Evolutionary conservation across 2,329 filamentous ascomycete genomes (phyloP), one percentile per base, ranked within the genome.

Genomic region (Gnomoniopsis smithogilvyi): DNA sequence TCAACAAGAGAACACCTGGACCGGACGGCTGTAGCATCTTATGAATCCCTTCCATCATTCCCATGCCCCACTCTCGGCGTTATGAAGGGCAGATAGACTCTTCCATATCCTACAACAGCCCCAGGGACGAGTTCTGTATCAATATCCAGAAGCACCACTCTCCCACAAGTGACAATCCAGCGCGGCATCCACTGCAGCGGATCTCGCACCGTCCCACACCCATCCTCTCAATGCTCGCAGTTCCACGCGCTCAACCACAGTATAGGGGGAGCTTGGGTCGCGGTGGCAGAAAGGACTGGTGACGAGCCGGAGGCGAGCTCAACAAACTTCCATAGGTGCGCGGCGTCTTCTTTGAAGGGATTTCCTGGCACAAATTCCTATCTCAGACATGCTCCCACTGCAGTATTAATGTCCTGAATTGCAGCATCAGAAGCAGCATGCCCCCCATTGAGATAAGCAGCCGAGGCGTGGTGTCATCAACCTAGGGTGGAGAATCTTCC

Each of bases 61-160:
- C 54, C 12, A 24, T 58, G 59, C 59, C 59, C 59, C 55, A 60
- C 59, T 54, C 59, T 60, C 59, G 47, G 59, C 59, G 41, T 60
- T 60, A 54, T 51, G 59, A 60, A 49, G 59, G 59, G 59, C 59
- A 47, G 50, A 50, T 47, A 51, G 49, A 21, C 21, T n/a, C 26
- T 50, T 12, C 21, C 14, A 41, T 41, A 57, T 60, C 54, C 56
- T 54, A 19, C 59, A 51, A 60, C 54, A 36, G 6, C 46, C 34
- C 34, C 45, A 19, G 56, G 38, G 54, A 54, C 54, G 19, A 55
- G 14, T 11, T 22, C 19, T 46, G 43, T 41, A 41, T 41, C 15
- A 41, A 15, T 6, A 15, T 15, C 38, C 19, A 19, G 19, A 45
- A 30, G 49, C 49, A 56, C 49, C 49, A 38, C 51, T 43, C 26